These are phyloP conservation scores for Quercus aquifolioides DNA, from an alignment of 306 rosid genomes.

Conservation along the genomic window DNA sequence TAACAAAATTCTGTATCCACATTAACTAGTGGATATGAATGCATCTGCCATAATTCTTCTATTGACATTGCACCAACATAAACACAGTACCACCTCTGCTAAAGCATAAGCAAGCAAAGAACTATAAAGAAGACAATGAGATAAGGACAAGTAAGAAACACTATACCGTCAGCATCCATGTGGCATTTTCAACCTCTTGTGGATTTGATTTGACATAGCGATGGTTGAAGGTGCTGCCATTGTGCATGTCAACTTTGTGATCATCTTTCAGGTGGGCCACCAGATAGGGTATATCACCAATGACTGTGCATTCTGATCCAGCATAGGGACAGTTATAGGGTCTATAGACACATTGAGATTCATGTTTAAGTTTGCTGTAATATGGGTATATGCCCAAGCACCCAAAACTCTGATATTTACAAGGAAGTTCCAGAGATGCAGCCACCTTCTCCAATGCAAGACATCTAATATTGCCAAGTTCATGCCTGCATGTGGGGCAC, in stretches of 20 bases:
- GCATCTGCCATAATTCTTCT: neutral
- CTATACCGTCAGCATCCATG: slow-evolving; percentile 95
- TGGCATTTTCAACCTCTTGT: slow-evolving; percentile 95
- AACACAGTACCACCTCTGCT: neutral
- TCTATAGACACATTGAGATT: slow-evolving; percentile 70
- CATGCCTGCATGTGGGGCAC: slow-evolving; percentile 92
- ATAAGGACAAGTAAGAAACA: slow-evolving; percentile 9
- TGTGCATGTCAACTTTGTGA: slow-evolving; percentile 98
- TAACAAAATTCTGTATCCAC: neutral
- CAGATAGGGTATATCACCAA: slow-evolving; percentile 79
- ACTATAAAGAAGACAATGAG: neutral
- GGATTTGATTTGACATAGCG: slow-evolving; percentile 95
- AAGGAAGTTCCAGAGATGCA: slow-evolving; percentile 88
- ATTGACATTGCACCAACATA: neutral
- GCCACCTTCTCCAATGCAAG: slow-evolving; percentile 95
- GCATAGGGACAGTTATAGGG: slow-evolving; percentile 96
- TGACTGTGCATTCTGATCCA: slow-evolving; percentile 76
- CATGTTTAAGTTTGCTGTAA: slow-evolving; percentile 91
- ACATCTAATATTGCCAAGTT: slow-evolving; percentile 93
- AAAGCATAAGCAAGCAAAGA: neutral
- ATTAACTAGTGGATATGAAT: neutral
- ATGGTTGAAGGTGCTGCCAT: slow-evolving; percentile 91
- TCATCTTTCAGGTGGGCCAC: slow-evolving; percentile 84
- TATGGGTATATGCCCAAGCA: slow-evolving; percentile 84
- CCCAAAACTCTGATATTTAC: slow-evolving; percentile 82